These are phyloP conservation scores for Neospora caninum DNA, from an alignment of 169 alveolate species.

Conservation along the genomic window DNA sequence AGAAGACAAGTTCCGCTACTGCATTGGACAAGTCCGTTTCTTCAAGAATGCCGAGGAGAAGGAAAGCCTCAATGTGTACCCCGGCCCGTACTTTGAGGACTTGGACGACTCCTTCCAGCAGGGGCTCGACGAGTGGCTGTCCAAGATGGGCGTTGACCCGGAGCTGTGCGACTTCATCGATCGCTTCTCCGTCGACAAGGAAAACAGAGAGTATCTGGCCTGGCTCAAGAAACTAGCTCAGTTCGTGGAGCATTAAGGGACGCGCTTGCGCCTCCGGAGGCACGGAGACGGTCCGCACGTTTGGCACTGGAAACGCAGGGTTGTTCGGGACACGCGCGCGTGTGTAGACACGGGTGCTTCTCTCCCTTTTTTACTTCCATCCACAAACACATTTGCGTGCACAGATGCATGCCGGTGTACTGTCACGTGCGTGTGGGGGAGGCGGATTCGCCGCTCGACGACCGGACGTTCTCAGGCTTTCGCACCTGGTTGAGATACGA, in stretches of 20 bases:
- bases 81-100: conserved; percentile 93
- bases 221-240: conserved; percentile 61
- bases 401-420: no score
- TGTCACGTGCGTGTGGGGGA: no score
- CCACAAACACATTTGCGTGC: no score
- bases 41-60: conserved; percentile 66
- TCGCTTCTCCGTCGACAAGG: conserved; percentile 88
- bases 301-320: no score
- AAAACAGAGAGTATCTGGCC: conserved; percentile 66
- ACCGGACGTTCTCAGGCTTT: no score
- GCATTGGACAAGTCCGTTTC: conserved; percentile 78
- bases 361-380: no score
- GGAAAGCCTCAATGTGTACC: conserved; percentile 73
- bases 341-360: no score
- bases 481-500: no score
- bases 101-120: conserved; percentile 90
- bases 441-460: no score
- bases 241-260: conserved; percentile 16
- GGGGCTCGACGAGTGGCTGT: conserved; percentile 74
- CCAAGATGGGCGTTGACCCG: conserved; percentile 81
- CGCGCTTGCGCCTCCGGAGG: no score
- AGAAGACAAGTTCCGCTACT: conserved; percentile 84
- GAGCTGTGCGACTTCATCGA: conserved; percentile 90
- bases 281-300: no score
- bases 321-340: no score